Percentiles rank a stretch among this genome's conserved stretches.
These are phyloP conservation scores for Pseudozyma thailandica DNA, from an alignment of 1,284 basidiomycete genomes.

Conservation along the genomic window DNA sequence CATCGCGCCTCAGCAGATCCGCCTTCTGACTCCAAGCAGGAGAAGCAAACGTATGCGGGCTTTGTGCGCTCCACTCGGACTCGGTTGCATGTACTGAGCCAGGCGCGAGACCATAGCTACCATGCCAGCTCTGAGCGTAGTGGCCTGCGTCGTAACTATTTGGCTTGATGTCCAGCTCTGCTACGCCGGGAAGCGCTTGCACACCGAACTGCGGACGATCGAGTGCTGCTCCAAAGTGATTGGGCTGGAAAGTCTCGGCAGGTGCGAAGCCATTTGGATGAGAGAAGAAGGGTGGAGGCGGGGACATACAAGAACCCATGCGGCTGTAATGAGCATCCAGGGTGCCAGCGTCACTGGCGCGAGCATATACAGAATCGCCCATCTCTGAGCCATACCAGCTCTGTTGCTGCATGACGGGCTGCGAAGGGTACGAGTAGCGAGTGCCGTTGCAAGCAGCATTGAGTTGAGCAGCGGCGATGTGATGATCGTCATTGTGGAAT, in stretches of 20 bases:
- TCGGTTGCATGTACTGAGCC: slow-evolving; percentile 12
- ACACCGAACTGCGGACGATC: slow-evolving; percentile 9
- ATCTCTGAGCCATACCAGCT: slow-evolving; percentile 1
- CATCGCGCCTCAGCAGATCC: slow-evolving; percentile 25
- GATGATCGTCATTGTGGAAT: slow-evolving; percentile 35
- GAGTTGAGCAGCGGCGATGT: slow-evolving; percentile 38
- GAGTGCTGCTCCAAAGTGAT: slow-evolving; percentile 1
- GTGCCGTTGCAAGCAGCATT: slow-evolving; percentile 24
- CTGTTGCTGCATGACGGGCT: slow-evolving; percentile 12
- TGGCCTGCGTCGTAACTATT: slow-evolving; percentile 12
- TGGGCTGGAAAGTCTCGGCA: slow-evolving; percentile 5
- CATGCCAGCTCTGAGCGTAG: slow-evolving; percentile 28
- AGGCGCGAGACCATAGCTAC: slow-evolving; percentile 10
- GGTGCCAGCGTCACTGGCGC: slow-evolving; percentile 6
- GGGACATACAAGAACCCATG: slow-evolving; percentile 19
- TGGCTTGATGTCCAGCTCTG: slow-evolving; percentile 14
- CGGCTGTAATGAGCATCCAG: slow-evolving; percentile 16
- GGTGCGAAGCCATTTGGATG: background rate
- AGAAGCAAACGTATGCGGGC: slow-evolving; percentile 32
- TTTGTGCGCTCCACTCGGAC: slow-evolving; percentile 42
- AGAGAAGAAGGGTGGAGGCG: slow-evolving; percentile 22
- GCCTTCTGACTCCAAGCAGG: slow-evolving; percentile 41
- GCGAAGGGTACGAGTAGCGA: slow-evolving; percentile 15
- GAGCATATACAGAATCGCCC: slow-evolving; percentile 7
- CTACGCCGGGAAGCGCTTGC: background rate